A percentile compares a stretch with the other conserved stretches of the same genome.
phyloP scores from a whole-genome alignment of 2,329 filamentous ascomycete genomes.

The Nemania sp. region DNA sequence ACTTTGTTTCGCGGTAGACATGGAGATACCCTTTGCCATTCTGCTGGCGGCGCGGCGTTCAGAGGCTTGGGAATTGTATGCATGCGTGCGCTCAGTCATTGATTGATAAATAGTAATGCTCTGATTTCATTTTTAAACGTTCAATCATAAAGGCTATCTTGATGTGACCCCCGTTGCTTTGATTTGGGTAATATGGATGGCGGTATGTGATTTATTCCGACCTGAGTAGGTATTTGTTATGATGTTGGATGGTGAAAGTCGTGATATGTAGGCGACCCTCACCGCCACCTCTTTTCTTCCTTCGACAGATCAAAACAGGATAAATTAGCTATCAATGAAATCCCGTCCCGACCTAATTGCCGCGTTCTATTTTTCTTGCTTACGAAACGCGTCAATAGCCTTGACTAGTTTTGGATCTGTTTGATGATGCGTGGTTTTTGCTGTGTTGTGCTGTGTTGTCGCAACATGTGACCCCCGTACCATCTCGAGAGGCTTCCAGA shows the following conservation, averaged over 20 bases:
- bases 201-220: not conserved
- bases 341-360: not conserved
- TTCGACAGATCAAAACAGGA: not conserved
- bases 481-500: not conserved
- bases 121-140: not conserved
- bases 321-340: not conserved
- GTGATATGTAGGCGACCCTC: not conserved
- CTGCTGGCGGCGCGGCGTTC: not conserved
- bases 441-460: too few relatives aligned
- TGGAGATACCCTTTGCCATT: slow-evolving; percentile 7
- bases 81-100: not conserved
- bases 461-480: not conserved
- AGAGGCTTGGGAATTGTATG: not conserved
- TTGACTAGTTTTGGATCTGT: not conserved
- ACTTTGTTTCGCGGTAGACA: not conserved
- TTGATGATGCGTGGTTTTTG: slow-evolving; percentile 3
- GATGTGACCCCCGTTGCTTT: not conserved
- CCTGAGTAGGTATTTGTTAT: not conserved
- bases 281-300: not conserved
- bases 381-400: not conserved
- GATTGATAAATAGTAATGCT: not conserved
- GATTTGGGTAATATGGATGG: not conserved
- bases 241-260: slow-evolving; percentile 3
- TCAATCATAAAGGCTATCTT: not conserved
- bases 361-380: not conserved